Conservation (phyloP, 2,329 filamentous ascomycete genomes). For the Pseudogymnoascus sp. region DNA sequence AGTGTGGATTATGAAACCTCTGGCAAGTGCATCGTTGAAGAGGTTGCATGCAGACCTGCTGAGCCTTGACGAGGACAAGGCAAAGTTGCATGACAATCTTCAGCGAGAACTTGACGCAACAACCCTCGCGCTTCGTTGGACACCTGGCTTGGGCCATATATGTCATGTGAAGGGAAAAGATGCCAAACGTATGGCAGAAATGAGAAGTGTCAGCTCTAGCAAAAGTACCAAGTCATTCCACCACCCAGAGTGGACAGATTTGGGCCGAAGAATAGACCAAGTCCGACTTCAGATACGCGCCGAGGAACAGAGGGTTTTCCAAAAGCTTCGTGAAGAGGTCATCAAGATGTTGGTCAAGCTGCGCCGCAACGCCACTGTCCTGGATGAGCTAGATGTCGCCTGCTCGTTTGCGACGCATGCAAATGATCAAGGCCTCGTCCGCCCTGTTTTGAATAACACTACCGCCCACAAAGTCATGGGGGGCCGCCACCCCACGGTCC, state of each 20-base stretch:
- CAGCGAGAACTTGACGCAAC: slow-evolving; percentile 54
- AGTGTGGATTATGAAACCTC: slow-evolving; percentile 59
- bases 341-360: slow-evolving; percentile 78
- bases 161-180: slow-evolving; percentile 86
- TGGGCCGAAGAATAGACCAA: slow-evolving; percentile 76
- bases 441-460: slow-evolving; percentile 64
- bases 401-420: slow-evolving; percentile 81
- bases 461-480: slow-evolving; percentile 70
- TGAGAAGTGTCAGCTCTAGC: slow-evolving; percentile 64
- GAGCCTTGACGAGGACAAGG: slow-evolving; percentile 54
- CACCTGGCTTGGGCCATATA: slow-evolving; percentile 79
- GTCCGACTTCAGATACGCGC: slow-evolving; percentile 68
- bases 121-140: slow-evolving; percentile 76
- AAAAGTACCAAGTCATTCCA: slow-evolving; percentile 83
- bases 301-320: slow-evolving; percentile 80
- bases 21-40: slow-evolving; percentile 60
- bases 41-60: slow-evolving; percentile 64
- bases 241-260: slow-evolving; percentile 71
- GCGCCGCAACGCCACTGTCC: slow-evolving; percentile 79
- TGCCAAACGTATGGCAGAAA: slow-evolving; percentile 35
- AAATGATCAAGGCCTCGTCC: slow-evolving; percentile 62
- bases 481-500: slow-evolving; percentile 88
- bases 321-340: slow-evolving; percentile 65
- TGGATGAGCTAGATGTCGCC: slow-evolving; percentile 89
- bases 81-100: slow-evolving; percentile 53